Base-by-base conservation (phyloP, 768 basidiomycete genomes). In the Hericium coralloides region DNA sequence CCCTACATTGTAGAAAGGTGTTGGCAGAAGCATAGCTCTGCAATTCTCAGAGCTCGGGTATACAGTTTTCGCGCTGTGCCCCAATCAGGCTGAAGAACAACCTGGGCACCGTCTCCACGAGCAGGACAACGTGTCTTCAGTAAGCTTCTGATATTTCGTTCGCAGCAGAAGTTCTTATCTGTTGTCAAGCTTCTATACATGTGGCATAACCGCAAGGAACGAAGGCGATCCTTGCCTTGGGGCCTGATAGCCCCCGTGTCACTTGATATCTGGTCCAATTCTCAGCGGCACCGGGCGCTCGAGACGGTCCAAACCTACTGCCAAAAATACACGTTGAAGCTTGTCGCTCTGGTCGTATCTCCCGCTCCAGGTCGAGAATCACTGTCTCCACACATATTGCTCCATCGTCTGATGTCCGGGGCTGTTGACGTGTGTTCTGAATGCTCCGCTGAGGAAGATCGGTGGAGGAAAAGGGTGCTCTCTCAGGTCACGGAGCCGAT, bases 41-140 rank as follows among this genome's bases (percentile, higher is more conserved):
- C 60, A 57, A 52, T 67, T 70, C 57, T 71, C 70, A n/a, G 65
- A 70, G 60, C 57, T 64, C n/a, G 70, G 70, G 18, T 69, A 65
- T 56, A 70, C 69, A 12, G 69, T 71, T 39, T 70, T 71, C 58
- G 65, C 64, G 10, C 56, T 71, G 9, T 69, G 63, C 52, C 63
- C 68, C 7, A 60, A 66, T 52, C 57, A 55, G 31, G 55, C 54
- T 15, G 59, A 52, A 20, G 41, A 10, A n/a, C 22, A 14, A 17
- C 47, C 38, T 45, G 31, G 31, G 10, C 31, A 31, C 10, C 8
- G 31, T 31, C 31, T 9, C 31, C 31, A 31, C 31, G 31, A 31
- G 31, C 31, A 31, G 31, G 31, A 31, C 31, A 31, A 63, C 18
- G 65, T 67, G 26, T 63, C 63, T 25, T 67, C 67, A 52, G 69